Evolutionary conservation across 192 early-diverging fungal genomes (phyloP).

Genomic region (Radiomyces spectabilis): DNA sequence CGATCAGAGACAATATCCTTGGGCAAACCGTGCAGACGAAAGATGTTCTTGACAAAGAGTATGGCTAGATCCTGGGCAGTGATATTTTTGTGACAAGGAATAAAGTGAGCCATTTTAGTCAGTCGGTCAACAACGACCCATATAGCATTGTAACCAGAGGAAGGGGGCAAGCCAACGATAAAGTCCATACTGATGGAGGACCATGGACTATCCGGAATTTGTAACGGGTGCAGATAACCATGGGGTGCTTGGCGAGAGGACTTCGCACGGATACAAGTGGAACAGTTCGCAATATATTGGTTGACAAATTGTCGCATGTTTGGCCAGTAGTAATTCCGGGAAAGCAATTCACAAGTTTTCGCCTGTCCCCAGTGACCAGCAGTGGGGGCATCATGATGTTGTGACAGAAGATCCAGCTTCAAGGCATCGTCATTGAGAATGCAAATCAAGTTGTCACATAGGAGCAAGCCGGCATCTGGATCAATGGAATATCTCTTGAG

Average conservation of each 20-base stretch:
- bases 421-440: too few relatives aligned
- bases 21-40: conserved; percentile 30
- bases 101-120: conserved; percentile 29
- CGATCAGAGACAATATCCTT: conserved; percentile 36
- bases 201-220: conserved; percentile 25
- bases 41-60: conserved; percentile 17
- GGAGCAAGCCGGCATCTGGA: too few relatives aligned
- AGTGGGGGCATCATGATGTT: conserved; percentile 18
- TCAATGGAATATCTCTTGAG: too few relatives aligned
- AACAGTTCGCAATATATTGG: conserved; percentile 23
- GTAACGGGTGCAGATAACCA: conserved; percentile 23
- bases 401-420: conserved; percentile 3
- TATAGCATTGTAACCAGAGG: conserved; percentile 22
- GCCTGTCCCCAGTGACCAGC: conserved; percentile 28
- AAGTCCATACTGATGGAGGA: conserved; percentile 38
- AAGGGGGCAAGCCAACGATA: conserved; percentile 18
- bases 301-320: conserved; percentile 16
- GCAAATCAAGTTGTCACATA: too few relatives aligned
- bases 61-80: conserved; percentile 8
- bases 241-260: conserved; percentile 21
- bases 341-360: conserved; percentile 30
- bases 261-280: conserved; percentile 26
- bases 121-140: conserved; percentile 38
- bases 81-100: not conserved
- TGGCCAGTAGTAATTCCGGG: conserved; percentile 27